Conservation (phyloP, 2,329 filamentous ascomycete species). For the Arthroderma sp. region DNA sequence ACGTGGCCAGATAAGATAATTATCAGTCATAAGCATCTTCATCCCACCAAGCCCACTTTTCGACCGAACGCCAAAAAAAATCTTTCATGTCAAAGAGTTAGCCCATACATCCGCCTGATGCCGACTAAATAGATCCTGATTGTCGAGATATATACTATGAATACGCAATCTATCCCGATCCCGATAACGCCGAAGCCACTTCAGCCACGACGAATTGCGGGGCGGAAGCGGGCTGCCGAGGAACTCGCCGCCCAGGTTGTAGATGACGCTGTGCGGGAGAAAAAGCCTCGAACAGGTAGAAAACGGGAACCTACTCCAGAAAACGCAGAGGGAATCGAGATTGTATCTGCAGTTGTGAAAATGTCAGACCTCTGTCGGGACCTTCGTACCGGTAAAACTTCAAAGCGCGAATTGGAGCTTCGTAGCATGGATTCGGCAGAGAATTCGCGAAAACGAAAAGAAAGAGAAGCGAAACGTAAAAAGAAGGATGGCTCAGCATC, state of each 20-base stretch:
- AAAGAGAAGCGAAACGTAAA: constrained; percentile 21
- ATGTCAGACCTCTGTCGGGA: constrained; percentile 48
- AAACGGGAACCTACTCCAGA: constrained; percentile 34
- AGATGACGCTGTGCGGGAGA: constrained; percentile 13
- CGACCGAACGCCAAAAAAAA: too few relatives aligned
- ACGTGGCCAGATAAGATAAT: too few relatives aligned
- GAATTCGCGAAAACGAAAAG: constrained; percentile 31
- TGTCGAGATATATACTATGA: too few relatives aligned
- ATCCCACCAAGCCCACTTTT: too few relatives aligned
- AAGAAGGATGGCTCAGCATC: constrained; percentile 4
- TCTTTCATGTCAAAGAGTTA: too few relatives aligned
- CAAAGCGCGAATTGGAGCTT: constrained; percentile 44
- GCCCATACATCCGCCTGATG: too few relatives aligned
- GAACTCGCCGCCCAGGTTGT: constrained; percentile 15
- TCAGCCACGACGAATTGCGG: constrained; percentile 12
- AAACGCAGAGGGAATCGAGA: constrained; percentile 36
- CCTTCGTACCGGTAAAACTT: constrained; percentile 41
- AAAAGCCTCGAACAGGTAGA: constrained; percentile 19
- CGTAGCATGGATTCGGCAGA: constrained; percentile 45
- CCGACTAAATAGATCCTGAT: too few relatives aligned
- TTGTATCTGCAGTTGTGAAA: constrained; percentile 40
- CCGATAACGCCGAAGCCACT: constrained; percentile 6
- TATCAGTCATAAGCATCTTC: too few relatives aligned
- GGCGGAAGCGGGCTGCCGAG: constrained; percentile 10
- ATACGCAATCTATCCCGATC: constrained; percentile 4